These are phyloP conservation scores for Populus hybrid DNA, from an alignment of 441 rosid species.

Conservation along the genomic window DNA sequence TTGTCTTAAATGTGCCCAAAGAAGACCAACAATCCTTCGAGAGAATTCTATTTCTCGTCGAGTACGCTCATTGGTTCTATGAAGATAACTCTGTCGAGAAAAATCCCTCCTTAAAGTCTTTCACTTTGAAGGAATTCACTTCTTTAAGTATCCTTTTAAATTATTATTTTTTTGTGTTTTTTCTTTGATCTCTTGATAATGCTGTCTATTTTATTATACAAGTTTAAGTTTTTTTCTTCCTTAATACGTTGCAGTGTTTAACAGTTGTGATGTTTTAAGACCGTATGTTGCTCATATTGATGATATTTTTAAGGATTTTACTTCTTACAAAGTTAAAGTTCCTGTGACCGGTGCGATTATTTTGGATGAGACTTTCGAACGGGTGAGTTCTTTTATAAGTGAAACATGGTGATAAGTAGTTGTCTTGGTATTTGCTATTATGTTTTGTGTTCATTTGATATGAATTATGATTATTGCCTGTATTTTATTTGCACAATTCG, in stretches of 20 bases:
- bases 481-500: background rate
- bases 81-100: slow-evolving; percentile 94
- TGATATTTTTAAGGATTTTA: slow-evolving; percentile 93
- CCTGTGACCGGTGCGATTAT: slow-evolving; percentile 98
- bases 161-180: background rate
- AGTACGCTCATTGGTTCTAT: slow-evolving; percentile 94
- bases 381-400: slow-evolving; percentile 48
- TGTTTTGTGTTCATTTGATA: background rate
- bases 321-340: slow-evolving; percentile 94
- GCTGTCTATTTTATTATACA: background rate
- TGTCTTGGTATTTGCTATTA: background rate
- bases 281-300: slow-evolving; percentile 93
- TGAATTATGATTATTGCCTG: background rate
- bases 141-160: slow-evolving; percentile 65
- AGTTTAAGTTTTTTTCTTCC: slow-evolving; percentile 21
- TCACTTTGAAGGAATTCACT: slow-evolving; percentile 86
- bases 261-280: slow-evolving; percentile 81
- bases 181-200: background rate
- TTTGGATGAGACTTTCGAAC: slow-evolving; percentile 83
- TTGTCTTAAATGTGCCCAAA: slow-evolving; percentile 92
- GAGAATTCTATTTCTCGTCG: slow-evolving; percentile 93
- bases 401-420: background rate
- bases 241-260: slow-evolving; percentile 62
- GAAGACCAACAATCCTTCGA: slow-evolving; percentile 96
- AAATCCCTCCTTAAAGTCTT: slow-evolving; percentile 81